Evolutionary conservation across 164 flowering plant species (phyloP).

Genomic region (Magnolia kwangsiensis): DNA sequence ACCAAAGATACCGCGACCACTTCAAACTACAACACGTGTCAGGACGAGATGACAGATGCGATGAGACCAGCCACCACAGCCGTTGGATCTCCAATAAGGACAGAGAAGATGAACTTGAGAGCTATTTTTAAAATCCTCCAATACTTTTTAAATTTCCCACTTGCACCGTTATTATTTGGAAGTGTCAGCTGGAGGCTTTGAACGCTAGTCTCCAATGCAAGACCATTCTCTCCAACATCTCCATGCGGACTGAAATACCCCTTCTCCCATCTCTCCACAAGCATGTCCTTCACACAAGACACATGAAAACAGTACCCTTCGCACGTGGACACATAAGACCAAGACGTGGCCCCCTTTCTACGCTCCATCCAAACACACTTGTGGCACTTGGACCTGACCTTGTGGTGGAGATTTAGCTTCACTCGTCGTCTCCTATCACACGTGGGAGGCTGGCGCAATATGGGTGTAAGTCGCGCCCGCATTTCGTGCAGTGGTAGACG

Average conservation of each 20-base stretch:
- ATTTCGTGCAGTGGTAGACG: slow-evolving; percentile 17
- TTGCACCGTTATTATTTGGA: neutral
- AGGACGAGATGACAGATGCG: slow-evolving; percentile 1
- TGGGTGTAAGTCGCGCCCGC: slow-evolving; percentile 24
- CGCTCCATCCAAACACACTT: slow-evolving; percentile 18
- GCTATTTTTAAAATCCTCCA: slow-evolving; percentile 12
- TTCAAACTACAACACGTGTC: neutral
- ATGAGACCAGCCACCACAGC: slow-evolving; percentile 5
- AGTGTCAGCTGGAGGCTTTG: neutral
- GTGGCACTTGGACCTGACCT: slow-evolving; percentile 12
- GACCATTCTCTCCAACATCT: neutral
- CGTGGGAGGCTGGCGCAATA: slow-evolving; percentile 24
- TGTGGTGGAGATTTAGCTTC: slow-evolving; percentile 8
- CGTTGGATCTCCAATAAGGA: slow-evolving; percentile 17
- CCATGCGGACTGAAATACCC: neutral
- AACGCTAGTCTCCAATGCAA: neutral
- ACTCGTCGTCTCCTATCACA: slow-evolving; percentile 11
- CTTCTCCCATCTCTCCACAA: slow-evolving; percentile 20
- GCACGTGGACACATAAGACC: slow-evolving; percentile 23
- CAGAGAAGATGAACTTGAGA: slow-evolving; percentile 4
- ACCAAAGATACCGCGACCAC: no score
- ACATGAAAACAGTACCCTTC: slow-evolving; percentile 21
- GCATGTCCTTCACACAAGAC: slow-evolving; percentile 25
- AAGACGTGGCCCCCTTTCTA: slow-evolving; percentile 6
- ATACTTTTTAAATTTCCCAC: no score